Evolutionary conservation across 768 basidiomycete genomes (phyloP), one percentile per base, ranked within the genome.

Genomic region (Trametes meyenii): DNA sequence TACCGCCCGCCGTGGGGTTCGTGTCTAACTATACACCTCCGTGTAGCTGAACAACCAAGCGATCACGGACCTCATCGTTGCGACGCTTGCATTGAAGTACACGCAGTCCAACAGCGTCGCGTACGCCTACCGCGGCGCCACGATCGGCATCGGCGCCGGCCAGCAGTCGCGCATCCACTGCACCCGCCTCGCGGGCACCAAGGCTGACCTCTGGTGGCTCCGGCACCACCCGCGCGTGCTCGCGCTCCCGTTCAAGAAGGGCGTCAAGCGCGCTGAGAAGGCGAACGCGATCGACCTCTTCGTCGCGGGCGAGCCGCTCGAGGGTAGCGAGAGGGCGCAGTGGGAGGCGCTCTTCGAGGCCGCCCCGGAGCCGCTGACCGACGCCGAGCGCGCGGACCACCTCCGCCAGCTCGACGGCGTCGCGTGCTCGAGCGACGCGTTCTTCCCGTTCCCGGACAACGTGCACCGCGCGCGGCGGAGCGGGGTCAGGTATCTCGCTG

Each of bases 171-270:
- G 97, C 42, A 99, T 99, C 71, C 97, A 99, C 80, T 99, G 97
- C 78, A 99, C 97, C 16, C 92, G 97, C 33, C 88, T 99, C 46
- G 97, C 97, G 2, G 97, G 97, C 3, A 85, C 88, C 53, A 98
- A 99, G 77, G 95, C 96, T n/a, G 97, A 99, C 77, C 83, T 94
- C 66, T 99, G 97, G 97, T 98, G 97, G 96, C 83, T 98, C 57
- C 89, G 97, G 13, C 95, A 98, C 79, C 95, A 98, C 77, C 89
- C 96, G 1, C 88, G 91, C 48, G 96, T 97, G 45, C 88, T 98
- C 63, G 80, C 83, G 3, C 85, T 99, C 23, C 92, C 96, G 1
- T 99, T 98, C 85, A 98, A 96, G 74, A 94, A 95, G 72, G 96
- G 96, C 44, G 89, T 93, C 67, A 98, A 98, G 82, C 88, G 97